Percentiles rank a stretch among this genome's conserved stretches.
phyloP scores from a whole-genome alignment of 108 stramenopile species.

The Nitzschia inconspicua region DNA sequence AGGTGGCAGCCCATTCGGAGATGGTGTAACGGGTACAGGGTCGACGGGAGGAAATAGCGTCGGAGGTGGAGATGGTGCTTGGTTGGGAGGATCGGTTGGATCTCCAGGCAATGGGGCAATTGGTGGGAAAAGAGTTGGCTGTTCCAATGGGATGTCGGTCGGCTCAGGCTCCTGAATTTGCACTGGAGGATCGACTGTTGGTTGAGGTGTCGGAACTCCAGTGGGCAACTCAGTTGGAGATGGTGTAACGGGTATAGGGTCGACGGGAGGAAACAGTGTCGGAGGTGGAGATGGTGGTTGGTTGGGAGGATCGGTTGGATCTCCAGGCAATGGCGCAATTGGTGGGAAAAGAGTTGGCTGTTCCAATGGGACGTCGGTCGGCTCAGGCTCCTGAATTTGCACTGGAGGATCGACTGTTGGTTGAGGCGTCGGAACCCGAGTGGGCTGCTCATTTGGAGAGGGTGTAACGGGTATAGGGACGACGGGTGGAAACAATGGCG shows the following conservation, averaged over 20 bases:
- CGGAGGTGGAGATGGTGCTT: background rate
- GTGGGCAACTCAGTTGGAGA: background rate
- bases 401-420: slow-evolving; percentile 1
- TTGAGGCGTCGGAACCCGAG: background rate
- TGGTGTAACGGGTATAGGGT: background rate
- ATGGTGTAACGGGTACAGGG: background rate
- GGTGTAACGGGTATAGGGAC: background rate
- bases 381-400: background rate
- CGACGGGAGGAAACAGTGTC: background rate
- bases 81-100: background rate
- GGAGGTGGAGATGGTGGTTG: background rate
- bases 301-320: background rate
- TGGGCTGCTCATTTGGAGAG: background rate
- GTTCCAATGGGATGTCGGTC: background rate
- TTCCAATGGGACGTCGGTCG: background rate
- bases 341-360: background rate
- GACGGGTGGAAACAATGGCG: no score
- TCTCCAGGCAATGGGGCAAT: background rate
- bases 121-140: background rate
- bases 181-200: background rate
- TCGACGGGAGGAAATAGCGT: background rate
- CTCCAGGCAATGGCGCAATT: background rate
- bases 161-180: no score
- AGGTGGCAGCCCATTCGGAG: background rate
- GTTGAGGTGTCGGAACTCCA: background rate